These are phyloP conservation scores for Podochytrium sp. DNA, from an alignment of 192 early-diverging fungal genomes.

Conservation along the genomic window DNA sequence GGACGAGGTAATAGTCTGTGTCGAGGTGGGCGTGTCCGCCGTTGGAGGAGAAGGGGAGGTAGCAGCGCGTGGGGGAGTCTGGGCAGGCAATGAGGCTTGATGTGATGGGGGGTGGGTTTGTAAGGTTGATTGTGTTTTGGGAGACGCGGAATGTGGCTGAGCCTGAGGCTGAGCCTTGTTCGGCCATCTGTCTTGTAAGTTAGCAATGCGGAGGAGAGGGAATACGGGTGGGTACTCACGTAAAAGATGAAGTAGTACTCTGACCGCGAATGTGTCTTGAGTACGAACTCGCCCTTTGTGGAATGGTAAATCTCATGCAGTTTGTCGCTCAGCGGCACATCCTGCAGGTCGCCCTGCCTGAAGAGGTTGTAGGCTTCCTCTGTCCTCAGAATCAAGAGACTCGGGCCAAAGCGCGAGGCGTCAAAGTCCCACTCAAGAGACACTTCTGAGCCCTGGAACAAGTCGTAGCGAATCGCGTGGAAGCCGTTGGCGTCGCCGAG, in stretches of 20 bases:
- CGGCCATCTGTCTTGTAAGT: constrained; percentile 1
- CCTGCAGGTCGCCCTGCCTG: constrained; percentile 10
- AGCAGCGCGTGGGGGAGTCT: neutral
- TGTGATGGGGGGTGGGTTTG: neutral
- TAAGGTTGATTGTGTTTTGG: neutral
- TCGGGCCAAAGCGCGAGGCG: neutral
- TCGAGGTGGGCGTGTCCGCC: neutral
- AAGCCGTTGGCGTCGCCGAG: neutral
- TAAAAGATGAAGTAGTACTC: constrained; percentile 12
- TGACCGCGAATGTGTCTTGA: neutral
- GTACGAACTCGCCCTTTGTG: neutral
- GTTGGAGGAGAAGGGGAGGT: neutral
- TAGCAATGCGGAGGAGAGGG: neutral
- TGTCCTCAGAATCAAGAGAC: neutral
- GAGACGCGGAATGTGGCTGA: constrained; percentile 5
- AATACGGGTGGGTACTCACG: constrained; percentile 4
- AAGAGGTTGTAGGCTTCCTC: constrained; percentile 2
- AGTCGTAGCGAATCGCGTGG: constrained; percentile 16
- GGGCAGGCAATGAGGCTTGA: neutral
- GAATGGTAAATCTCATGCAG: constrained; percentile 14
- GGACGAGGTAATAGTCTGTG: neutral
- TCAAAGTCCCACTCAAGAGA: neutral
- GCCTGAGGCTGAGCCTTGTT: neutral
- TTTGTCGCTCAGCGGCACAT: neutral
- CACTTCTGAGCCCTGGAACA: neutral